Percentiles rank a stretch among this genome's conserved stretches.
These are phyloP conservation scores for Teunomyces cretensis DNA, from an alignment of 805 yeast genomes.

Conservation along the genomic window DNA sequence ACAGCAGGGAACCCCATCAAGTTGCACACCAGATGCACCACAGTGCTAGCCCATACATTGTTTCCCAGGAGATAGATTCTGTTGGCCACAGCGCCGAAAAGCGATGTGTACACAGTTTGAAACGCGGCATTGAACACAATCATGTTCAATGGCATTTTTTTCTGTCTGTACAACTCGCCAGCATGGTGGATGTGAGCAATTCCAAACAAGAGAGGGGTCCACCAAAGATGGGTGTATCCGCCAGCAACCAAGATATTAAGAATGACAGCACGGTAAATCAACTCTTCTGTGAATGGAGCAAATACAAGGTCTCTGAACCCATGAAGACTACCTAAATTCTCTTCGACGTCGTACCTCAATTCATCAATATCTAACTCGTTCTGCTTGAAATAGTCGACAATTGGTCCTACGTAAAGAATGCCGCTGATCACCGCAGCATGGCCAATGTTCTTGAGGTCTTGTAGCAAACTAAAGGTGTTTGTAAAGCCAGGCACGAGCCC, in stretches of 20 bases:
- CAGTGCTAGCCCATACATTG: slow-evolving; percentile 53
- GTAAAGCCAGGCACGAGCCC: slow-evolving; percentile 40
- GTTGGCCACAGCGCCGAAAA: slow-evolving; percentile 71
- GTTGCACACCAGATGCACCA: slow-evolving; percentile 69
- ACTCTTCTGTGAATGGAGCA: slow-evolving; percentile 80
- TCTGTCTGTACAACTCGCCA: slow-evolving; percentile 37
- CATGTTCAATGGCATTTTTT: slow-evolving; percentile 18
- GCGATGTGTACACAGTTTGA: slow-evolving; percentile 64
- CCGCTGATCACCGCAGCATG: slow-evolving; percentile 11
- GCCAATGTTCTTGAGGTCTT: slow-evolving; percentile 14
- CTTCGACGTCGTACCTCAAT: slow-evolving; percentile 15
- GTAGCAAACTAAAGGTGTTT: slow-evolving; percentile 6
- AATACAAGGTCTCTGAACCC: slow-evolving; percentile 58
- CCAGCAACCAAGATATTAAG: slow-evolving; percentile 20
- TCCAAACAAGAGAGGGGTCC: slow-evolving; percentile 68
- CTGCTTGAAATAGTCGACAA: slow-evolving; percentile 12
- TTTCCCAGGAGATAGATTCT: slow-evolving; percentile 50
- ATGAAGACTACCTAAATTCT: slow-evolving; percentile 26
- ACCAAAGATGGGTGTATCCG: background rate
- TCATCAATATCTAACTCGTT: background rate
- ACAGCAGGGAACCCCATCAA: slow-evolving; percentile 62
- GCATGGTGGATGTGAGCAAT: slow-evolving; percentile 81
- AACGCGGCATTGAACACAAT: slow-evolving; percentile 41
- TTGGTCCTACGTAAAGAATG: slow-evolving; percentile 20
- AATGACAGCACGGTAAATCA: slow-evolving; percentile 58